Percentiles rank a stretch among this genome's conserved stretches.
Evolutionary conservation across 1,139 yeast genomes (phyloP).

Genomic region (Debaryomycetaceae sp.): DNA sequence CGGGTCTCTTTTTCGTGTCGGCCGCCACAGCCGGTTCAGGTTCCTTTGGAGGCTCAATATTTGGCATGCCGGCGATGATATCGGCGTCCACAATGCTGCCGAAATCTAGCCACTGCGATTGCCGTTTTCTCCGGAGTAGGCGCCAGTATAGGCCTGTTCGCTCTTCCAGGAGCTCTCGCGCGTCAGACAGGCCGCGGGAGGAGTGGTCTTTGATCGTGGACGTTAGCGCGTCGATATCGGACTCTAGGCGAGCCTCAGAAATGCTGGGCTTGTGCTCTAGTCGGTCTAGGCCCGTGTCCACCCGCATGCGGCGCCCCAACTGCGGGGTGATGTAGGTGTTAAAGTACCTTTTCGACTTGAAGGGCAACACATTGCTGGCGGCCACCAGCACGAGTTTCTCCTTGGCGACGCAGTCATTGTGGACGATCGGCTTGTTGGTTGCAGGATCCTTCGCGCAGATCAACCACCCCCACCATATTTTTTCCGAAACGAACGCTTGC

Average conservation of each 20-base stretch:
- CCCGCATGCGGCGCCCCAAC: constrained; percentile 30
- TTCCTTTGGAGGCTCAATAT: too few relatives aligned
- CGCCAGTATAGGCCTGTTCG: constrained; percentile 23
- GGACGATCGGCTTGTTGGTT: constrained; percentile 20
- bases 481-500: constrained; percentile 18
- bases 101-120: constrained; percentile 7
- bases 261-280: constrained; percentile 4
- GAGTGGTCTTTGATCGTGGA: constrained; percentile 6
- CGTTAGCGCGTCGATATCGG: constrained; percentile 5
- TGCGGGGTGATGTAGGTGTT: constrained; percentile 36
- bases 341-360: constrained; percentile 27
- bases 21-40: too few relatives aligned
- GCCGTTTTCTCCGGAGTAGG: constrained; percentile 13
- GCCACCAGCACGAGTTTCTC: constrained; percentile 13
- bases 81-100: constrained; percentile 7
- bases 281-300: constrained; percentile 19
- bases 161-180: constrained; percentile 11
- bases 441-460: constrained; percentile 26
- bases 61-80: constrained; percentile 6
- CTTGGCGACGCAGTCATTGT: constrained; percentile 10
- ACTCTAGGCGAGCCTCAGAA: constrained; percentile 3
- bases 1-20: too few relatives aligned
- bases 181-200: constrained; percentile 2
- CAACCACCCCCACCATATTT: constrained; percentile 34
- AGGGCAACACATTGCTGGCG: constrained; percentile 14